These are phyloP conservation scores for Thuidium tamariscinum DNA, from an alignment of 225 moss, liverwort and hornwort species.

Conservation along the genomic window DNA sequence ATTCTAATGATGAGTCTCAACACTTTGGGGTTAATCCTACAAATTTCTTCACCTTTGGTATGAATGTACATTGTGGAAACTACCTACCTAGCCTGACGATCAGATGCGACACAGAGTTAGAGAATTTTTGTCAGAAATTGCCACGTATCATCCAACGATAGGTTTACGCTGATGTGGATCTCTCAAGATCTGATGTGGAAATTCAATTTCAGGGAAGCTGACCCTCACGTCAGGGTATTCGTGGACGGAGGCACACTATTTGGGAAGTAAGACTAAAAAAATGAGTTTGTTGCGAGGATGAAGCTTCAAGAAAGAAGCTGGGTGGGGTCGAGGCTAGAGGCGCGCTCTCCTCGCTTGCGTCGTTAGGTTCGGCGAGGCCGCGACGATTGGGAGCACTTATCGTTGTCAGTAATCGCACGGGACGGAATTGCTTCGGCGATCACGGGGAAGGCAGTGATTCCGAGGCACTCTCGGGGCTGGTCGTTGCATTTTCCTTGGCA, in stretches of 20 bases:
- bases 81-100: not conserved
- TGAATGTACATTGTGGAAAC: fast-evolving
- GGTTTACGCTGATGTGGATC: not conserved
- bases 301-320: not conserved
- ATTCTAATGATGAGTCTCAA: too few relatives aligned
- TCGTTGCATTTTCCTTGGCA: not conserved
- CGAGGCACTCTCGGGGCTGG: not conserved
- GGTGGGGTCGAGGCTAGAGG: not conserved
- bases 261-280: not conserved
- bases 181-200: not conserved
- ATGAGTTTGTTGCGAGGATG: not conserved
- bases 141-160: not conserved
- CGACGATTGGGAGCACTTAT: not conserved
- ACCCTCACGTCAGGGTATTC: not conserved
- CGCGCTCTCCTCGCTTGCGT: not conserved
- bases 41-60: not conserved
- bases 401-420: not conserved
- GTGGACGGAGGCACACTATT: not conserved
- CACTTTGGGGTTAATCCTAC: not conserved
- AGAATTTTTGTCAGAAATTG: not conserved
- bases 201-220: not conserved
- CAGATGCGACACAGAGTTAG: not conserved
- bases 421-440: not conserved
- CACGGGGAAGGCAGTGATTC: not conserved
- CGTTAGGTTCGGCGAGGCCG: not conserved